Evolutionary conservation across 805 yeast genomes (phyloP).

Genomic region (Limtongia smithiae): DNA sequence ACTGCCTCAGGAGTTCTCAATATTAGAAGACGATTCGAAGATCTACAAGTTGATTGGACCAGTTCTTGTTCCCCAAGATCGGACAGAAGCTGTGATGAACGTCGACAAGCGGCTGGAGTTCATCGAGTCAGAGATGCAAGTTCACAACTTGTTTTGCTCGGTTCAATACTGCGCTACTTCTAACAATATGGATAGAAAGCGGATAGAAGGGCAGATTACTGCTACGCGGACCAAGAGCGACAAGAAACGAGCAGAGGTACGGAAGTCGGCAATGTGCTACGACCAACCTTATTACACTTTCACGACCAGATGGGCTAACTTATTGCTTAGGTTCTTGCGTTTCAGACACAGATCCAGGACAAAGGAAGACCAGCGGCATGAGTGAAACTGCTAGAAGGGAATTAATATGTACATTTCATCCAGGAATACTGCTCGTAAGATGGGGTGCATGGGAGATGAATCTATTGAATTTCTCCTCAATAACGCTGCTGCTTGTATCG

Average conservation of each 20-base stretch:
- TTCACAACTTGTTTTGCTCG: not conserved
- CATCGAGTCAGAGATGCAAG: conserved; percentile 69
- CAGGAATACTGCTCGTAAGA: too few species aligned
- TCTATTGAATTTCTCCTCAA: too few species aligned
- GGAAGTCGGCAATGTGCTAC: conserved; percentile 1
- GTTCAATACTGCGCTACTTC: not conserved
- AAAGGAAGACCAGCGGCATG: not conserved
- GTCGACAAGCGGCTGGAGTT: conserved; percentile 88
- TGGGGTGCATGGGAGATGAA: too few species aligned
- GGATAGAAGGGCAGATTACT: conserved; percentile 71
- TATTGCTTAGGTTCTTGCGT: conserved; percentile 14
- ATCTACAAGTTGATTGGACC: conserved; percentile 91
- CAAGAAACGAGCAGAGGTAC: conserved; percentile 50
- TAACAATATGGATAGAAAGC: conserved; percentile 34
- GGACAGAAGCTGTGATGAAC: conserved; percentile 73
- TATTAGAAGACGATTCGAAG: conserved; percentile 63
- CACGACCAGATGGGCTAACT: not conserved
- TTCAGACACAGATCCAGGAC: conserved; percentile 23
- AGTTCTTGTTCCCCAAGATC: conserved; percentile 84
- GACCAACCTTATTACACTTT: not conserved
- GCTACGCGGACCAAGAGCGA: conserved; percentile 55
- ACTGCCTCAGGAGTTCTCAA: conserved; percentile 55
- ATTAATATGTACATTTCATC: too few species aligned
- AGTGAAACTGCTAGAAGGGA: too few species aligned
- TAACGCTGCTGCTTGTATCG: too few species aligned